A percentile compares a stretch with the other conserved stretches of the same genome.
phyloP scores from a whole-genome alignment of 176 grass and related monocot species.

The Thalia dealbata region DNA sequence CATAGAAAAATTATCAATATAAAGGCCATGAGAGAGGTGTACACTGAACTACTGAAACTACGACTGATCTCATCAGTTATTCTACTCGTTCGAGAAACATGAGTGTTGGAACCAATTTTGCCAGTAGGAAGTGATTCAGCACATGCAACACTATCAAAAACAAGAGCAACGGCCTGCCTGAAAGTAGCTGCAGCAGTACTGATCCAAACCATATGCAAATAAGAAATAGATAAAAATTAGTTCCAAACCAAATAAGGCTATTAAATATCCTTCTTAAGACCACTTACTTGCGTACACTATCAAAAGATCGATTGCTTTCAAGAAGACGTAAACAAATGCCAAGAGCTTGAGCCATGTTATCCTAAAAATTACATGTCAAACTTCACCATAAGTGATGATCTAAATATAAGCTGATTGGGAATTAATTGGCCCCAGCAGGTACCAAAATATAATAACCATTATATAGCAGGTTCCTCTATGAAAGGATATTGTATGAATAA shows the following conservation, averaged over 20 bases:
- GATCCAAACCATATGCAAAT: constrained; percentile 27
- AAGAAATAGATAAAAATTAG: constrained; percentile 26
- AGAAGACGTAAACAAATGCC: constrained; percentile 83
- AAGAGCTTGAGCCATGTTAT: constrained; percentile 86
- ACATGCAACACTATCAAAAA: constrained; percentile 73
- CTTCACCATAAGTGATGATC: background rate
- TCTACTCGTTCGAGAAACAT: constrained; percentile 42
- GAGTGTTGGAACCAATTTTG: constrained; percentile 58
- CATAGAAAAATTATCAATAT: background rate
- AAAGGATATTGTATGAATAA: too few relatives aligned
- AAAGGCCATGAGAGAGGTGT: constrained; percentile 19
- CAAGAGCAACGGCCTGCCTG: constrained; percentile 92
- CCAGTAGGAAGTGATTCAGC: constrained; percentile 81
- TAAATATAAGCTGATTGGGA: background rate
- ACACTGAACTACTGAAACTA: constrained; percentile 63
- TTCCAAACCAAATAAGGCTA: constrained; percentile 6
- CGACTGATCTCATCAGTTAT: constrained; percentile 64
- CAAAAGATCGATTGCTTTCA: constrained; percentile 80
- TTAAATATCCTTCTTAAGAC: constrained; percentile 5
- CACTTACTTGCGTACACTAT: constrained; percentile 89
- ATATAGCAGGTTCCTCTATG: background rate
- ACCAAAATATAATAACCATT: background rate
- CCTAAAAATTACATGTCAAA: constrained; percentile 50
- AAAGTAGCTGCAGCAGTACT: constrained; percentile 99
- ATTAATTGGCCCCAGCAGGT: background rate